Evolutionary conservation across 108 stramenopile species (phyloP), one percentile per base, ranked within the genome.

Genomic region (Discostella pseudostelligera): DNA sequence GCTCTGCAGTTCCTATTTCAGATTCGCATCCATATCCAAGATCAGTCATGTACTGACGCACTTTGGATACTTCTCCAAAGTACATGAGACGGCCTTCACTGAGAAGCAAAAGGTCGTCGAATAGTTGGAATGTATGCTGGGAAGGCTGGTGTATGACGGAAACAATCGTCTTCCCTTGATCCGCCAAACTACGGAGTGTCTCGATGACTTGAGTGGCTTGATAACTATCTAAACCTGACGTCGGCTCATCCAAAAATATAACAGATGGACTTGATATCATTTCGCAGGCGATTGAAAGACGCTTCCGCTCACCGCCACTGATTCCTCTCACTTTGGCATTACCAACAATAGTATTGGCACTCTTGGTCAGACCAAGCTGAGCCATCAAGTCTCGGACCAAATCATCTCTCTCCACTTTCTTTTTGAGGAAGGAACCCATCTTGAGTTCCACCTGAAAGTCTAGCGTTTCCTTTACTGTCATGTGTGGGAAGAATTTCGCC

Each of bases 71-170:
- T 49, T 87, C 82, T 16, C 93, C 93, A 71, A 74, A 87, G 64
- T 88, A 94, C 88, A 94, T 90, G 44, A 83, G 66, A 43, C 81
- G 86, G 0, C 93, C 93, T 56, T 94, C 93, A n/a, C 81, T 83
- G 7, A 94, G 62, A 14, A 94, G 80, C 10, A 94, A 64, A 11
- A 94, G 72, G 64, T 94, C 88, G 57, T 94, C 93, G 77, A 94
- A 94, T n/a, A 85, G 62, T 6, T 61, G 62, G 70, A 90, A 94
- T 26, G 87, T 84, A 13, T 86, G 84, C 48, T 88, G 87, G 45
- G 81, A 80, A 10, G 93, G 93, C 62, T 96, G 96, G 72, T 96
- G 96, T 65, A 96, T 94, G 3, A 92, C 90, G 6, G 88, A 80
- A 26, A 96, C 64, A 37, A 96, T 69, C 8, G 91, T 94, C 62